phyloP scores from a whole-genome alignment of 2,329 filamentous ascomycete genomes.

The Colletotrichum agaves region DNA sequence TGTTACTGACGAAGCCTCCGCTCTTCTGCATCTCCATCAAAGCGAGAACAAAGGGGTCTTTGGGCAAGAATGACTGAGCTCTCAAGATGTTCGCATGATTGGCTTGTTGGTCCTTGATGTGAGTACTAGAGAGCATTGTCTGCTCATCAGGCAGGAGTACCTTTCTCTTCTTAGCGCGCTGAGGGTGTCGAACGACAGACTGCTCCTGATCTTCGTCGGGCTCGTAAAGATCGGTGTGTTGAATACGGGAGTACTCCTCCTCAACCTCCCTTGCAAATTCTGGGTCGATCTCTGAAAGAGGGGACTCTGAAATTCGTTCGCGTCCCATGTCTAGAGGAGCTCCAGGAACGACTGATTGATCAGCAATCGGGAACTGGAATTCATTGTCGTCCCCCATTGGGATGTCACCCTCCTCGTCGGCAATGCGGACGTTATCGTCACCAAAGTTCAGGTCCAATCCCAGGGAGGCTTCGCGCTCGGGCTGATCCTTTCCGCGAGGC shows the following conservation, averaged over 20 bases:
- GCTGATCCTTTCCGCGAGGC: slow-evolving; percentile 65
- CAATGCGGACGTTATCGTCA: slow-evolving; percentile 67
- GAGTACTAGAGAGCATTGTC: slow-evolving; percentile 78
- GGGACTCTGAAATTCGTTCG: slow-evolving; percentile 74
- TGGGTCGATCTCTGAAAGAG: slow-evolving; percentile 76
- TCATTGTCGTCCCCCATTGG: slow-evolving; percentile 68
- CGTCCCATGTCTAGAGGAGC: slow-evolving; percentile 61
- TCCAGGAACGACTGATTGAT: slow-evolving; percentile 66
- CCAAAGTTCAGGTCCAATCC: slow-evolving; percentile 64
- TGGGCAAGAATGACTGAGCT: slow-evolving; percentile 83
- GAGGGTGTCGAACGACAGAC: slow-evolving; percentile 73
- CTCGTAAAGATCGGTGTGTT: slow-evolving; percentile 69
- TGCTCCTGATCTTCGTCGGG: slow-evolving; percentile 67
- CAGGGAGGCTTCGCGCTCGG: slow-evolving; percentile 66
- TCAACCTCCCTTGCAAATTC: slow-evolving; percentile 69
- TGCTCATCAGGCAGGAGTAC: slow-evolving; percentile 83
- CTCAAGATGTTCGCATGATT: slow-evolving; percentile 89
- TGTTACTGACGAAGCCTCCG: slow-evolving; percentile 87
- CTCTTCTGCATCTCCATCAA: slow-evolving; percentile 92
- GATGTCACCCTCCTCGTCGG: slow-evolving; percentile 72
- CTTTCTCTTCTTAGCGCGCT: slow-evolving; percentile 80
- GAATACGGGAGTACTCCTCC: slow-evolving; percentile 62
- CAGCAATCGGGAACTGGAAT: slow-evolving; percentile 68
- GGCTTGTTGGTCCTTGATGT: slow-evolving; percentile 87
- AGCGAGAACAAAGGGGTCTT: slow-evolving; percentile 86